Evolutionary conservation across 345 rosid species (phyloP), one percentile per base, ranked within the genome.

Genomic region (Eucalyptus camaldulensis): DNA sequence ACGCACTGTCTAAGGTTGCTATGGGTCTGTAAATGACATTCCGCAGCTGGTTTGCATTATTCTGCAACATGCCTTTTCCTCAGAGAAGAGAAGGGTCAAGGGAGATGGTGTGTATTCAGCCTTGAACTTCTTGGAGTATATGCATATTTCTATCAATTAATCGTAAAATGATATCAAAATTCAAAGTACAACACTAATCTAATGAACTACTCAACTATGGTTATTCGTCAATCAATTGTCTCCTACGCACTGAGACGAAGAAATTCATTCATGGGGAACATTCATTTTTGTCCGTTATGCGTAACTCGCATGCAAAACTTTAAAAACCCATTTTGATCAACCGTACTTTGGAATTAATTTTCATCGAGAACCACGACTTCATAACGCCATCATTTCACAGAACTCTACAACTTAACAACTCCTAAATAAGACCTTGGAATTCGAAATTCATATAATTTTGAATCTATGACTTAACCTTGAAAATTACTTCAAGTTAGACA

Each of bases 241-340:
- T 53, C 58, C 58, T 53, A 21, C 4, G 1, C 4, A 0, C 4
- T 8, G 7, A 45, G 2, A 53, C 0, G 1, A 53, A 53, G 25
- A 53, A 21, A 53, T 53, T 21, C 2, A 0, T 21, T 53, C 58
- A 51, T 7, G 22, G 4, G 56, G 2, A 51, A 53, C 24, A 53
- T 53, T 53, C 56, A 17, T 53, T 51, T 49, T 50, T 50, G 2
- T 50, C 21, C 1, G 0, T 50, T 50, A 50, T 16, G 0, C 1
- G 1, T 50, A 16, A 51, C 4, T 51, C 21, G 0, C 21, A 6
- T 16, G 8, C 0, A 0, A 15, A 53, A 8, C 58, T 53, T 53
- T 53, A 53, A 19, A 53, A 53, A 0, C 19, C 1, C 4, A 0
- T 19, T 53, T 21, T 0, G 0, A 53, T 53, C 58, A 21, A 53